Conservation (phyloP, 768 basidiomycete species). For the Chalciporus piperatus region DNA sequence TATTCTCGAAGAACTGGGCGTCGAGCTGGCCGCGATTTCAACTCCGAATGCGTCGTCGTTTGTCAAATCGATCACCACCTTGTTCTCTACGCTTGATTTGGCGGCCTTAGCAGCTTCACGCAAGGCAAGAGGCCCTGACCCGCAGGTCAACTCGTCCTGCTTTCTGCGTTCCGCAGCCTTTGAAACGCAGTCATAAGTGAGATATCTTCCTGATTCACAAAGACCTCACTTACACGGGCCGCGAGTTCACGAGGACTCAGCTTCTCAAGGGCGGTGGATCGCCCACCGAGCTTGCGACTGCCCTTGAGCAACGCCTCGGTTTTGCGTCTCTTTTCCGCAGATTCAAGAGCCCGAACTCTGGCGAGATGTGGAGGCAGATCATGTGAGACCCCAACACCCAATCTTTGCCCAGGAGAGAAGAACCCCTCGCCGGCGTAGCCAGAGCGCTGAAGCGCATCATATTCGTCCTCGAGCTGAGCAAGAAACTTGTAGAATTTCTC, state of each 20-base stretch:
- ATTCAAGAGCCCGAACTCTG: constrained; percentile 65
- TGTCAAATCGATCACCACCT: constrained; percentile 58
- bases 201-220: not conserved
- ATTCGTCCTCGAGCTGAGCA: constrained; percentile 77
- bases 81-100: constrained; percentile 56
- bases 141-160: constrained; percentile 74
- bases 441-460: constrained; percentile 68
- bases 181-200: constrained; percentile 1
- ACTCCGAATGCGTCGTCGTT: constrained; percentile 12
- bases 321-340: constrained; percentile 71
- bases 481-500: constrained; percentile 78
- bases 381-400: constrained; percentile 69
- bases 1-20: constrained; percentile 14
- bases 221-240: constrained; percentile 48
- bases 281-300: constrained; percentile 62
- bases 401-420: constrained; percentile 64
- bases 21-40: constrained; percentile 30
- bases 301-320: constrained; percentile 43
- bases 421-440: constrained; percentile 95
- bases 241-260: constrained; percentile 70
- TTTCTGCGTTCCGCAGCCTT: constrained; percentile 86
- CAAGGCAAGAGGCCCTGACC: constrained; percentile 52
- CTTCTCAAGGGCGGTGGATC: constrained; percentile 34
- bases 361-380: constrained; percentile 66
- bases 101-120: constrained; percentile 69